A percentile compares a stretch with the other conserved stretches of the same genome.
Evolutionary conservation across 768 basidiomycete species (phyloP).

Genomic region (Cyathus striatus): DNA sequence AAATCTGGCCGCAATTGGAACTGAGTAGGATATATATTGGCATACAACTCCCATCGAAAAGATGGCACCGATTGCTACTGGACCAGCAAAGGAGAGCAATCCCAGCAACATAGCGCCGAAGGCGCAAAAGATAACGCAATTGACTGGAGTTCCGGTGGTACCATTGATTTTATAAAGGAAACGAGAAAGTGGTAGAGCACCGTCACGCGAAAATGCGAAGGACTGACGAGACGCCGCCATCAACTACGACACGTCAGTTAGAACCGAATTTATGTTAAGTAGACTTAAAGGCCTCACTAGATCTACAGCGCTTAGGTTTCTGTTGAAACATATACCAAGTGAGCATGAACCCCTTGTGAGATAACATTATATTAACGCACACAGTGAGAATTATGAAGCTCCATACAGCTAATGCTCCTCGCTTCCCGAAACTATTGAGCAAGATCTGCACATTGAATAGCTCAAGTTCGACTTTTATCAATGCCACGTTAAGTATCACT

Average conservation of each 20-base stretch:
- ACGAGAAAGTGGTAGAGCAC: not conserved
- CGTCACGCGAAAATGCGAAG: not conserved
- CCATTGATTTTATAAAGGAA: not conserved
- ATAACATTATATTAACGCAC: not conserved
- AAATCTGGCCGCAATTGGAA: not conserved
- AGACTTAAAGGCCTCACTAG: not conserved
- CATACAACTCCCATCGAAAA: not conserved
- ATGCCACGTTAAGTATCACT: not conserved
- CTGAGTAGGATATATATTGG: not conserved
- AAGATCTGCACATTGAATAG: not conserved
- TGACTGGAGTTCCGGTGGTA: not conserved
- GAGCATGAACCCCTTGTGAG: not conserved
- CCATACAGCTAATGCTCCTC: not conserved
- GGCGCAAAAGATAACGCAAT: not conserved
- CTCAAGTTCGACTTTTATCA: not conserved
- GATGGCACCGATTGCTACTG: not conserved
- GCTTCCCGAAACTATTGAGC: not conserved
- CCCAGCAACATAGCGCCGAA: not conserved
- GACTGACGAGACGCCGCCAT: not conserved
- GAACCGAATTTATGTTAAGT: not conserved
- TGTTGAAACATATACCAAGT: conserved; percentile 6
- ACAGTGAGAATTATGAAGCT: not conserved
- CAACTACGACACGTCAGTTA: not conserved
- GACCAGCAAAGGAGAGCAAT: not conserved
- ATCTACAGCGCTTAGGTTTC: not conserved